Conservation (phyloP, 2,329 filamentous ascomycete genomes). For the Penicillium hordei region DNA sequence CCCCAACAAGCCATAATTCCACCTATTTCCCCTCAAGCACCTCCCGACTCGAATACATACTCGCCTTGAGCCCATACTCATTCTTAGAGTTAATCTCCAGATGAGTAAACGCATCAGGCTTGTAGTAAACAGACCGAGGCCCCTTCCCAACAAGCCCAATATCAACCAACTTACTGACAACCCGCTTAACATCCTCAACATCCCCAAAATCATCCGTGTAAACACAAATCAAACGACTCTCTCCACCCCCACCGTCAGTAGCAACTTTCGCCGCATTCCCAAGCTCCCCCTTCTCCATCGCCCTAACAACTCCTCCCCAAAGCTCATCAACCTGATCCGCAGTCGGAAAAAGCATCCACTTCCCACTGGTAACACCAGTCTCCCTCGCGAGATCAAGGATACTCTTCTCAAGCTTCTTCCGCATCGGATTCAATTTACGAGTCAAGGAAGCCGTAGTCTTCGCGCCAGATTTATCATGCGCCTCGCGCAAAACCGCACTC, state of each 20-base stretch:
- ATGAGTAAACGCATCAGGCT: conserved; percentile 70
- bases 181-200: conserved; percentile 65
- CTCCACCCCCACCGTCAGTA: conserved; percentile 47
- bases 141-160: conserved; percentile 57
- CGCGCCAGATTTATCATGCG: conserved; percentile 45
- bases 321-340: conserved; percentile 24
- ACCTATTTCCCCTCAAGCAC: conserved; percentile 31
- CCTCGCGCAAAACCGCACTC: conserved; percentile 51
- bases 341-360: conserved; percentile 46
- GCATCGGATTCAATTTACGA: conserved; percentile 43
- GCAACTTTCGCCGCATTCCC: conserved; percentile 74
- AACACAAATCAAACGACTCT: conserved; percentile 66
- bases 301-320: conserved; percentile 65
- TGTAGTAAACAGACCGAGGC: conserved; percentile 68
- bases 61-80: conserved; percentile 60
- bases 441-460: conserved; percentile 35
- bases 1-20: background rate
- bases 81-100: conserved; percentile 63
- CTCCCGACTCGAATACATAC: conserved; percentile 44
- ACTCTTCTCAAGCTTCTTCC: conserved; percentile 49
- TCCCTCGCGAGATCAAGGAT: conserved; percentile 63
- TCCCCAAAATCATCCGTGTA: conserved; percentile 77
- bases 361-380: conserved; percentile 62
- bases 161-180: conserved; percentile 62
- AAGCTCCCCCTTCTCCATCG: conserved; percentile 66